Conservation (phyloP, 805 yeast species). For the Wickerhamomyces kurtzmanii region DNA sequence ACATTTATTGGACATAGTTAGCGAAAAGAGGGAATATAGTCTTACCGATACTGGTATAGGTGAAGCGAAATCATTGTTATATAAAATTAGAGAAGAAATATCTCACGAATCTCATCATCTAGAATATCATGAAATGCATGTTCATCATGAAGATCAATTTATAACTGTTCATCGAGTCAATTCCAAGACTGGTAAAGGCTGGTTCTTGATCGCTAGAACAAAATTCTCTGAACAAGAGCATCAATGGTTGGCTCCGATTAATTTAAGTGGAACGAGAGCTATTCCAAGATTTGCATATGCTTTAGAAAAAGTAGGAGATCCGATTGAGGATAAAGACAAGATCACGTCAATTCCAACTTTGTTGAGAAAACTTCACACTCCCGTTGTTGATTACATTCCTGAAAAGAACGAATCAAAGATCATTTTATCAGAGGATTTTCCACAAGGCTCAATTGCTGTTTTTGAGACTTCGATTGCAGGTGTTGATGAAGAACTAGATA, state of each 20-base stretch:
- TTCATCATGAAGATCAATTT: slow-evolving; percentile 89
- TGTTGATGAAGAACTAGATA: slow-evolving; percentile 57
- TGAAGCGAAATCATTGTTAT: slow-evolving; percentile 51
- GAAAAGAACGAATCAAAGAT: slow-evolving; percentile 39
- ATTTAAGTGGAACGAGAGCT: slow-evolving; percentile 50
- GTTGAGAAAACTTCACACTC: slow-evolving; percentile 40
- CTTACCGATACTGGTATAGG: slow-evolving; percentile 55
- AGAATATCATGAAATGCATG: slow-evolving; percentile 81
- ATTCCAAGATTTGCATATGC: slow-evolving; percentile 48
- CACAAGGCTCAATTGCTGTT: slow-evolving; percentile 87
- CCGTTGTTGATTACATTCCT: slow-evolving; percentile 35
- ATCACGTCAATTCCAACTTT: slow-evolving; percentile 62
- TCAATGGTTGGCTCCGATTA: slow-evolving; percentile 49
- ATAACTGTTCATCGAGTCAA: slow-evolving; percentile 84
- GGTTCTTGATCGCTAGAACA: slow-evolving; percentile 80
- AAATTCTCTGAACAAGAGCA: slow-evolving; percentile 43
- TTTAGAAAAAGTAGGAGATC: slow-evolving; percentile 43
- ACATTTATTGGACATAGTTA: slow-evolving; percentile 66
- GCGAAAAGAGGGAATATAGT: slow-evolving; percentile 58
- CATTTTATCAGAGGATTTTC: slow-evolving; percentile 52
- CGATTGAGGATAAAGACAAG: slow-evolving; percentile 23
- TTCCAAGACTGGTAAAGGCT: slow-evolving; percentile 79
- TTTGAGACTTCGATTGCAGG: slow-evolving; percentile 60
- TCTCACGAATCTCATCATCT: slow-evolving; percentile 34
- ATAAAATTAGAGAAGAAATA: slow-evolving; percentile 46